These are phyloP conservation scores for Nyssa sinensis DNA, from an alignment of 148 eudicot species.

Conservation along the genomic window DNA sequence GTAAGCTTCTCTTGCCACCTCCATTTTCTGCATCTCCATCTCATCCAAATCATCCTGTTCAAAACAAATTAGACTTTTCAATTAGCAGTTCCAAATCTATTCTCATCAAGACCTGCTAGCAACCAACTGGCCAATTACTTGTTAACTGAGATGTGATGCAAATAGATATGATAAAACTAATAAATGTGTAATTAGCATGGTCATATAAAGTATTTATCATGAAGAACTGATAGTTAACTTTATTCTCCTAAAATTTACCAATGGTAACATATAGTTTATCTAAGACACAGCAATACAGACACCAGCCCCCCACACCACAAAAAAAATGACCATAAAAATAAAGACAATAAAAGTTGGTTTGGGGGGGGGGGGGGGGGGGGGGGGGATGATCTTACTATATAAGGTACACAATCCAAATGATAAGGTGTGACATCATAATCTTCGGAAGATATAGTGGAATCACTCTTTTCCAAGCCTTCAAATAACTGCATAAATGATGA, in stretches of 20 bases:
- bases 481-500: slow-evolving; percentile 58
- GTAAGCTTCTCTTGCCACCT: slow-evolving; percentile 69
- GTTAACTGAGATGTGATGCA: neutral
- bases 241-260: neutral
- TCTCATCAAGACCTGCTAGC: neutral
- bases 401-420: slow-evolving; percentile 36
- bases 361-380: too few species aligned
- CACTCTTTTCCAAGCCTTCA: slow-evolving; percentile 61
- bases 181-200: neutral
- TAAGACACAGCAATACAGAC: too few species aligned
- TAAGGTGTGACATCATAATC: slow-evolving; percentile 60
- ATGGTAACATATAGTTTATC: too few species aligned
- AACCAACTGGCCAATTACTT: neutral
- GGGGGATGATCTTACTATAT: slow-evolving; percentile 48
- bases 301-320: too few species aligned
- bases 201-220: neutral
- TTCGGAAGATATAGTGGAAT: slow-evolving; percentile 27
- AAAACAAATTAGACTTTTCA: slow-evolving; percentile 8
- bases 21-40: slow-evolving; percentile 57
- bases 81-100: neutral
- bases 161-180: neutral
- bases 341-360: too few species aligned
- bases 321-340: too few species aligned
- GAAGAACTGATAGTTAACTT: neutral
- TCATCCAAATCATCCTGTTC: slow-evolving; percentile 58